These are phyloP conservation scores for Calonectria hongkongensis DNA, from an alignment of 2,329 filamentous ascomycete genomes.

Conservation along the genomic window DNA sequence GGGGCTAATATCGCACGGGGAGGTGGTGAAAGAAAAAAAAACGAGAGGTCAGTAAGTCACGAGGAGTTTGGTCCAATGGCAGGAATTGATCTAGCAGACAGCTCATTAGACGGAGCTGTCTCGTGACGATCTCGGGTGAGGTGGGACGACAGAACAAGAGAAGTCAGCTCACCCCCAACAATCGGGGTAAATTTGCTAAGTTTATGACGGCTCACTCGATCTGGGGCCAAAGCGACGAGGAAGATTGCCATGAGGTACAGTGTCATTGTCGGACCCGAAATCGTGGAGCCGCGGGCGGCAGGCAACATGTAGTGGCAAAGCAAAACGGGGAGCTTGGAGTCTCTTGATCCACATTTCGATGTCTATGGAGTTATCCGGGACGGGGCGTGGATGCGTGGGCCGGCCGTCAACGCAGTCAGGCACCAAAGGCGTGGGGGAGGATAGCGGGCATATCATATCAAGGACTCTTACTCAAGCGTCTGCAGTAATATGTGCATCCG, in stretches of 20 bases:
- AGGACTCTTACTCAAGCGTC: background rate
- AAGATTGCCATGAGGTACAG: conserved; percentile 22
- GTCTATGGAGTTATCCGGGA: conserved; percentile 31
- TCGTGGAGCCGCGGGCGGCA: conserved; percentile 37
- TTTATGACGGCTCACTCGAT: conserved; percentile 21
- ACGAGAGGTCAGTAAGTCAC: too few species aligned
- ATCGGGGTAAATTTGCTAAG: conserved; percentile 29
- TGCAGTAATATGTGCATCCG: background rate
- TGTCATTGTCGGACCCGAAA: conserved; percentile 32
- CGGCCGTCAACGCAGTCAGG: conserved; percentile 41
- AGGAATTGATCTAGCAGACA: conserved; percentile 21
- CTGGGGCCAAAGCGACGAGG: conserved; percentile 1
- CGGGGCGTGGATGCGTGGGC: conserved; percentile 28
- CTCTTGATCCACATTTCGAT: conserved; percentile 38
- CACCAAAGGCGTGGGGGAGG: conserved; percentile 46
- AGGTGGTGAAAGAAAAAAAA: conserved; percentile 35
- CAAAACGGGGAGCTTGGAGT: conserved; percentile 13
- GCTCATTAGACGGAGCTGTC: conserved; percentile 40
- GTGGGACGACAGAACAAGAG: conserved; percentile 45
- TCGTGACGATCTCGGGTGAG: conserved; percentile 38
- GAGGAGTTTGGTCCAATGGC: conserved; percentile 1
- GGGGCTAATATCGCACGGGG: conserved; percentile 24
- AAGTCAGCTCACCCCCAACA: conserved; percentile 47
- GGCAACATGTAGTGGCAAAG: conserved; percentile 31
- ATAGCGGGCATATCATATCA: conserved; percentile 32